Conservation (phyloP, 2,329 filamentous ascomycete genomes). For the Atkinsonella hypoxylon region DNA sequence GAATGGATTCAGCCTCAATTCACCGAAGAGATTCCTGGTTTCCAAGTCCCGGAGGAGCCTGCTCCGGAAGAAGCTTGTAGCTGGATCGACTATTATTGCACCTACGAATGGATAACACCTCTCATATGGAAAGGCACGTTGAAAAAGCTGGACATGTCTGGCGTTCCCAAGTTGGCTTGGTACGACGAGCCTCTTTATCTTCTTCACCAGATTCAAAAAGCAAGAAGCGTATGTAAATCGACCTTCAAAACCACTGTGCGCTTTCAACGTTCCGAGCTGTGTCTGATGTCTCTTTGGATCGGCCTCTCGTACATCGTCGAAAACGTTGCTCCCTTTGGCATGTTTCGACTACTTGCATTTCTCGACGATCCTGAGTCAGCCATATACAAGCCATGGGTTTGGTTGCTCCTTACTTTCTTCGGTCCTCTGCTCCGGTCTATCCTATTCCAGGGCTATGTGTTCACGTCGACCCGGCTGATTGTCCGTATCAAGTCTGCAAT, state of each 20-base stretch:
- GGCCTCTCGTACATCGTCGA: conserved; percentile 29
- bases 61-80: conserved; percentile 41
- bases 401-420: conserved; percentile 40
- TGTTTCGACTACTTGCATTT: conserved; percentile 41
- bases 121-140: conserved; percentile 35
- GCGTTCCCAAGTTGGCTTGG: conserved; percentile 38
- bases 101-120: conserved; percentile 38
- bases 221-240: conserved; percentile 28
- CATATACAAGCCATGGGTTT: conserved; percentile 36
- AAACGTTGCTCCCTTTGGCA: conserved; percentile 38
- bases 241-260: conserved; percentile 34
- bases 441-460: conserved; percentile 44
- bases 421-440: conserved; percentile 37
- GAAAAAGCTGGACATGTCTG: conserved; percentile 31
- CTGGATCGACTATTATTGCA: conserved; percentile 39
- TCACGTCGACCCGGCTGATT: conserved; percentile 42
- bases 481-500: conserved; percentile 44
- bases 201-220: conserved; percentile 29
- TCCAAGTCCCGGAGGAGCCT: conserved; percentile 25
- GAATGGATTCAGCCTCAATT: conserved; percentile 36
- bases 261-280: conserved; percentile 30
- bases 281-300: conserved; percentile 33
- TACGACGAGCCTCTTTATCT: conserved; percentile 42
- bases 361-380: conserved; percentile 33
- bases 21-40: conserved; percentile 25